Percentiles rank a stretch among this genome's conserved stretches.
Conservation (phyloP, 306 rosid genomes). For the Quercus variabilis region DNA sequence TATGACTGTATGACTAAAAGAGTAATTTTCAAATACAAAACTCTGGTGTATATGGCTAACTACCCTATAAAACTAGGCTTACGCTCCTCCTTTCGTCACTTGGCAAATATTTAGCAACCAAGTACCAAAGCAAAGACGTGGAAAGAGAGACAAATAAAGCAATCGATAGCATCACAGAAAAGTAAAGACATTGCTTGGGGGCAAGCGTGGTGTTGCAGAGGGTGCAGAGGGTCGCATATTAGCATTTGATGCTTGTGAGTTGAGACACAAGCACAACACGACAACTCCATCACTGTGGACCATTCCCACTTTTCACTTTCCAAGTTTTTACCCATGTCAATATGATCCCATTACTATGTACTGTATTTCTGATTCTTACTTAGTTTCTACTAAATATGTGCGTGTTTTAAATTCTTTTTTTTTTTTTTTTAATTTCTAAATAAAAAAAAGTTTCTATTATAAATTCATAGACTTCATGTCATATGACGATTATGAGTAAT, state of each 20-base stretch:
- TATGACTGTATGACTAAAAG: too few relatives aligned
- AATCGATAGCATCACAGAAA: constrained; percentile 50
- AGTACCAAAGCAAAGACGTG: constrained; percentile 31
- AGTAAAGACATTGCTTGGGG: constrained; percentile 28
- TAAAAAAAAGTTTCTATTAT: too few relatives aligned
- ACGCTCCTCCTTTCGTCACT: constrained; percentile 1
- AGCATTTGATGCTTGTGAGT: background rate
- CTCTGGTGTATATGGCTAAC: too few relatives aligned
- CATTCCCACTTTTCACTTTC: constrained; percentile 24
- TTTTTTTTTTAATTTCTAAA: background rate
- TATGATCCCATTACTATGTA: background rate
- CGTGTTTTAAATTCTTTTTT: background rate
- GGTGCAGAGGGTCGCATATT: constrained; percentile 25
- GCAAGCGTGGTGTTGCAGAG: constrained; percentile 43
- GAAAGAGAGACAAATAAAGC: constrained; percentile 35
- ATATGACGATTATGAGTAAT: too few relatives aligned
- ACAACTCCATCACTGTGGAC: constrained; percentile 32
- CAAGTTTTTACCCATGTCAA: background rate
- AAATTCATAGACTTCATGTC: accelerated
- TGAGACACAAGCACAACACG: constrained; percentile 15
- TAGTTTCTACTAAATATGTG: background rate
- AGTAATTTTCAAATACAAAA: too few relatives aligned
- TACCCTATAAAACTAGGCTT: background rate
- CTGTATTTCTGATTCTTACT: background rate
- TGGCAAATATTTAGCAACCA: background rate